Evolutionary conservation across 495 filamentous ascomycete genomes (phyloP), one percentile per base, ranked within the genome.

Genomic region (Xylaria longipes): DNA sequence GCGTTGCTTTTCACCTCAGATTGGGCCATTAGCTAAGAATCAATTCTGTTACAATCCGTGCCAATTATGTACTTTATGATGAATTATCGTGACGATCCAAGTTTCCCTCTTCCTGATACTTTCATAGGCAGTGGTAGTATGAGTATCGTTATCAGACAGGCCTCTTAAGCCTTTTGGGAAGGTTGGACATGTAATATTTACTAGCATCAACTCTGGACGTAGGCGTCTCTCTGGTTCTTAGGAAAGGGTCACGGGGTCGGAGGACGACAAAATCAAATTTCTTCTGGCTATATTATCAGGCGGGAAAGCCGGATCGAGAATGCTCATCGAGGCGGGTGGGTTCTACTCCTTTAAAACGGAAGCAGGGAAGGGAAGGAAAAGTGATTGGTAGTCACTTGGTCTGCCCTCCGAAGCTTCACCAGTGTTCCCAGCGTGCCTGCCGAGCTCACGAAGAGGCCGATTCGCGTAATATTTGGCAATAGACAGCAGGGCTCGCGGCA

Each of bases 1-100:
- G 52, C 50, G 62, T 65, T 71, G 50, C 62, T 65, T 45, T 33
- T 48, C 14, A 48, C 20, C 46, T 46, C 5, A 50, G 62, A 37
- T 46, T 56, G 61, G 27, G 29, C n/a, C 20, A 4, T n/a, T 52
- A 48, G 33, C 29, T 66, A 65, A 17, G 27, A 58, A 65, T 33
- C 25, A 35, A 56, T 46, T 71, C 37, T 9, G 48, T 65, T 64
- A 65, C 27, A 39, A 65, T 45, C n/a, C 35, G n/a, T 15, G 45
- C 37, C 27, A 31, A n/a, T 31, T 3, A 54, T 48, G 5, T n/a
- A 43, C 35, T 15, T 2, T 27, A 15, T 41, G n/a, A 33, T 50
- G 27, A 31, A 46, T 29, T 39, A 27, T 41, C 43, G 58, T 31
- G 35, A 39, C 5, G 27, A 37, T 50, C 1, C 12, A 46, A 45